Percentiles rank a stretch among this genome's conserved stretches.
phyloP scores from a whole-genome alignment of 2,329 filamentous ascomycete species.

The Trichoderma endophyticum region DNA sequence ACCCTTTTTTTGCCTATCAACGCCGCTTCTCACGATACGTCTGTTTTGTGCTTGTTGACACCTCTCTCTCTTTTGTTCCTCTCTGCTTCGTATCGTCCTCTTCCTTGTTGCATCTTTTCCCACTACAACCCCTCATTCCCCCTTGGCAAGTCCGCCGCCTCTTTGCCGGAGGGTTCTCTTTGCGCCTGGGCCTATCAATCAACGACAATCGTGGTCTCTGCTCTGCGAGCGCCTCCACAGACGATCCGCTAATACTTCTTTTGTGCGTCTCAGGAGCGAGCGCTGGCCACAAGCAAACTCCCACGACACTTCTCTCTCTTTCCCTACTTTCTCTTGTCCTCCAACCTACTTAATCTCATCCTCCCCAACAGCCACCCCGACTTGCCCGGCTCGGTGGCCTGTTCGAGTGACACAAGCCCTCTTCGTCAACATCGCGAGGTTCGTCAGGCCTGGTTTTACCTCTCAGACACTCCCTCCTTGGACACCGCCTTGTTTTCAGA shows the following conservation, averaged over 20 bases:
- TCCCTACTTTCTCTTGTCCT: conserved; percentile 2
- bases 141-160: conserved; percentile 21
- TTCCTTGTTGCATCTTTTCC: conserved; percentile 9
- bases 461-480: neutral
- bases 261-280: conserved; percentile 18
- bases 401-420: conserved; percentile 21
- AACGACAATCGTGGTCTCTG: conserved; percentile 7
- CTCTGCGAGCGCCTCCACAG: conserved; percentile 15
- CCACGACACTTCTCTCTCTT: conserved; percentile 12
- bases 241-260: conserved; percentile 19
- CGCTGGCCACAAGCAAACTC: conserved; percentile 19
- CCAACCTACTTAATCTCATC: neutral
- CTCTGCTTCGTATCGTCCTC: neutral
- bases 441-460: conserved; percentile 16
- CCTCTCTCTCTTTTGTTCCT: neutral
- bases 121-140: neutral
- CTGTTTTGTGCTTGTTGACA: neutral
- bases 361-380: conserved; percentile 9
- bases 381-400: conserved; percentile 10
- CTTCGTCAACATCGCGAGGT: conserved; percentile 23
- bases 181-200: neutral
- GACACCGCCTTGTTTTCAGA: neutral
- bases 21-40: neutral
- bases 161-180: neutral
- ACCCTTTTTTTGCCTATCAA: conserved; percentile 15